Evolutionary conservation across 1,284 basidiomycete species (phyloP).

Genomic region (Kalmanozyma brasiliensis): DNA sequence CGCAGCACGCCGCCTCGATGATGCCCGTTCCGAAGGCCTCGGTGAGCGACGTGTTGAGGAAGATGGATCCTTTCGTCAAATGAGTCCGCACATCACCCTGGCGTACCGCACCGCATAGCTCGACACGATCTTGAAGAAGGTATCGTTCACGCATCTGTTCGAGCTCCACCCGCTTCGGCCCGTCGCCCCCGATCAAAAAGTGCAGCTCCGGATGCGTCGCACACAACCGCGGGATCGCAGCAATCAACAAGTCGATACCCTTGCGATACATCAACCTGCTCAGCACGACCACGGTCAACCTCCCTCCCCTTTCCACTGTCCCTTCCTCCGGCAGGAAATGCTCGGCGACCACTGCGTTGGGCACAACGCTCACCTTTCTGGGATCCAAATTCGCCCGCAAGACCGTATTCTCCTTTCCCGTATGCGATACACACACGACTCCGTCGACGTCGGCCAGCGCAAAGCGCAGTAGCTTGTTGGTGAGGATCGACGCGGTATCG

Average conservation of each 20-base stretch:
- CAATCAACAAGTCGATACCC: slow-evolving; percentile 93
- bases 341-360: slow-evolving; percentile 89
- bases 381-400: slow-evolving; percentile 76
- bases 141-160: slow-evolving; percentile 95
- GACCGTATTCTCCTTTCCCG: slow-evolving; percentile 89
- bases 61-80: slow-evolving; percentile 84
- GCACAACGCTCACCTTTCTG: slow-evolving; percentile 73
- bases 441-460: slow-evolving; percentile 90
- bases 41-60: slow-evolving; percentile 93
- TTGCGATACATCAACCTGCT: slow-evolving; percentile 96
- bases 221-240: slow-evolving; percentile 89
- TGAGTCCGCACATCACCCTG: slow-evolving; percentile 86
- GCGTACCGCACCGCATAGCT: slow-evolving; percentile 83
- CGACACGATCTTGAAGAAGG: slow-evolving; percentile 87
- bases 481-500: slow-evolving; percentile 93
- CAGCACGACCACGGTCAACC: slow-evolving; percentile 87
- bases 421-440: slow-evolving; percentile 96
- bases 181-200: slow-evolving; percentile 87
- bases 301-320: slow-evolving; percentile 9
- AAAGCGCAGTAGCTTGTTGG: slow-evolving; percentile 91
- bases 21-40: slow-evolving; percentile 97
- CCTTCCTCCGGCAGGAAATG: slow-evolving; percentile 79
- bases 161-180: slow-evolving; percentile 92
- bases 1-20: slow-evolving; percentile 93
- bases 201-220: slow-evolving; percentile 82